Conservation (phyloP, 805 yeast species). For the Priceomyces carsonii region DNA sequence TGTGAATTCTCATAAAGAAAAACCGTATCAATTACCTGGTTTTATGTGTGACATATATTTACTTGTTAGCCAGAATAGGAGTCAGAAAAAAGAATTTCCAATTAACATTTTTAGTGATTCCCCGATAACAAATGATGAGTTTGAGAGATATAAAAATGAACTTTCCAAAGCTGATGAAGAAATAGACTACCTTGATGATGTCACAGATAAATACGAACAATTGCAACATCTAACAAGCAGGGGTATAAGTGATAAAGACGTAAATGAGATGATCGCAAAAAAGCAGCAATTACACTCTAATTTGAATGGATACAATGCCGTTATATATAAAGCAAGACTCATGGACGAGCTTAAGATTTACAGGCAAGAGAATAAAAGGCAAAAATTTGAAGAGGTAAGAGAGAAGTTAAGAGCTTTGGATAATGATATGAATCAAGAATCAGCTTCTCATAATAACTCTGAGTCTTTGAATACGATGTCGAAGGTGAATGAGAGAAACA, state of each 20-base stretch:
- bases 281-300: slow-evolving; percentile 55
- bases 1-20: slow-evolving; percentile 46
- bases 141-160: slow-evolving; percentile 63
- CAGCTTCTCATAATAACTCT: slow-evolving; percentile 34
- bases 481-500: slow-evolving; percentile 80
- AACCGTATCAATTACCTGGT: slow-evolving; percentile 43
- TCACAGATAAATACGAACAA: slow-evolving; percentile 64
- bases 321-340: slow-evolving; percentile 68
- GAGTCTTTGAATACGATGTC: slow-evolving; percentile 53
- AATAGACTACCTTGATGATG: slow-evolving; percentile 63
- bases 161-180: slow-evolving; percentile 56
- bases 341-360: slow-evolving; percentile 79
- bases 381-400: slow-evolving; percentile 23
- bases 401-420: slow-evolving; percentile 47
- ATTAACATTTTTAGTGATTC: slow-evolving; percentile 81
- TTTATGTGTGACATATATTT: slow-evolving; percentile 54
- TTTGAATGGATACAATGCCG: slow-evolving; percentile 62
- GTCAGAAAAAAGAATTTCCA: slow-evolving; percentile 70
- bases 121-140: slow-evolving; percentile 69
- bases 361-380: slow-evolving; percentile 50
- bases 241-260: slow-evolving; percentile 69
- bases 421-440: slow-evolving; percentile 43
- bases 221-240: slow-evolving; percentile 63
- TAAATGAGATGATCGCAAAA: slow-evolving; percentile 73
- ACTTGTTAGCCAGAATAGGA: slow-evolving; percentile 78